Evolutionary conservation across 441 rosid genomes (phyloP).

Genomic region (Adansonia gregorii): DNA sequence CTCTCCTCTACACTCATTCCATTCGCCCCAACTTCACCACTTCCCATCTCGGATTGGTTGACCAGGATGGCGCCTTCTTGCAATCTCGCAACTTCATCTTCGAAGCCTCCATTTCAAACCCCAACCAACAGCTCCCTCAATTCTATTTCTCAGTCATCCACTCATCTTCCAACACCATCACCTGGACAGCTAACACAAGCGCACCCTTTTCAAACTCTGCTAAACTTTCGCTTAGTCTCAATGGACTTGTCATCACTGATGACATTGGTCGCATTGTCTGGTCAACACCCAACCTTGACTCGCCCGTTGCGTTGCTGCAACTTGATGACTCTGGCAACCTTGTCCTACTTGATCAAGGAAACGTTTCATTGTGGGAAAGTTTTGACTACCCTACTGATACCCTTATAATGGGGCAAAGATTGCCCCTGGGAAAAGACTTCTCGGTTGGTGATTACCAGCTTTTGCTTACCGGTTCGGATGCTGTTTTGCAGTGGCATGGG

Average conservation of each 20-base stretch:
- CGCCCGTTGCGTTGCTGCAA: constrained; percentile 40
- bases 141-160: constrained; percentile 78
- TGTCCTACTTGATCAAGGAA: constrained; percentile 56
- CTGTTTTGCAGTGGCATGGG: constrained; percentile 58
- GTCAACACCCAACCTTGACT: constrained; percentile 54
- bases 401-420: constrained; percentile 65
- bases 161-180: constrained; percentile 50
- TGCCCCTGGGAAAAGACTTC: constrained; percentile 43
- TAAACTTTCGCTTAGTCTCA: constrained; percentile 49
- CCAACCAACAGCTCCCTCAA: constrained; percentile 26
- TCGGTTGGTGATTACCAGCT: constrained; percentile 65
- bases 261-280: constrained; percentile 44
- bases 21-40: constrained; percentile 72
- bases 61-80: constrained; percentile 64
- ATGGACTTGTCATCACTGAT: constrained; percentile 62
- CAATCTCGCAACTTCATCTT: constrained; percentile 55
- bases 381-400: constrained; percentile 72
- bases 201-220: constrained; percentile 62
- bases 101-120: constrained; percentile 64
- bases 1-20: not conserved
- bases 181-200: constrained; percentile 83
- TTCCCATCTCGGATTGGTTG: constrained; percentile 53
- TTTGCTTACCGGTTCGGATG: constrained; percentile 46
- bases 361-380: constrained; percentile 75
- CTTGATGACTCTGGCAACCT: constrained; percentile 78